phyloP scores from a whole-genome alignment of 495 filamentous ascomycete species.

The Xylaria telfairii region DNA sequence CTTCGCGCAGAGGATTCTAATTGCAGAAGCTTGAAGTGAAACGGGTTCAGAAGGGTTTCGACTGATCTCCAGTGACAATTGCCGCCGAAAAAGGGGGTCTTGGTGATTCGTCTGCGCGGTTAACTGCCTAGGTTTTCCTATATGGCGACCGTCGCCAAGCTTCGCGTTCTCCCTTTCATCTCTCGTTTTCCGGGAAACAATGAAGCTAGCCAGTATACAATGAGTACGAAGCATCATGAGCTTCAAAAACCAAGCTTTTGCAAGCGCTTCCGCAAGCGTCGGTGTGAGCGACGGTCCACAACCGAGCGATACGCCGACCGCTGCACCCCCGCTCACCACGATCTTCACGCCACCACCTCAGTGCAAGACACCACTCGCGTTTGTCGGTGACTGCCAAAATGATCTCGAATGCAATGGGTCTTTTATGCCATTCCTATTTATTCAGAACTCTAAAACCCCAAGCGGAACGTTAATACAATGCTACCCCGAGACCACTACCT shows the following conservation, averaged over 20 bases:
- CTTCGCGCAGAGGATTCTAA: neutral
- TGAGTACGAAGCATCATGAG: constrained; percentile 11
- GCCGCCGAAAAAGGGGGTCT: neutral
- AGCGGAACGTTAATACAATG: neutral
- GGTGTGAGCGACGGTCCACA: neutral
- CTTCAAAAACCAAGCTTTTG: neutral
- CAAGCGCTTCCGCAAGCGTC: neutral
- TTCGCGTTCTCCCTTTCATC: neutral
- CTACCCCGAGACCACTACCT: neutral
- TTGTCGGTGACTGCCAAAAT: neutral
- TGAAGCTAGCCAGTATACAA: neutral
- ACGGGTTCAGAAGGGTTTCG: constrained; percentile 19
- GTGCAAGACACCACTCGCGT: constrained; percentile 4
- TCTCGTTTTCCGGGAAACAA: neutral
- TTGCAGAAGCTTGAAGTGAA: constrained; percentile 9
- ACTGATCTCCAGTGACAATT: neutral
- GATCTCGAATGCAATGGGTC: neutral
- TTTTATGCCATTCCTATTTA: neutral
- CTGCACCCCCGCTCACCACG: neutral
- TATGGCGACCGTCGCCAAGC: neutral
- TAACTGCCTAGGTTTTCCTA: neutral
- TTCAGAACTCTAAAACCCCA: neutral
- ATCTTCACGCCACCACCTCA: constrained; percentile 6
- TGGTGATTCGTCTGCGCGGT: neutral
- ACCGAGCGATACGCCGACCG: neutral